Evolutionary conservation across 257 asterid species (phyloP), one percentile per base, ranked within the genome.

Genomic region (Nicotiana attenuata): DNA sequence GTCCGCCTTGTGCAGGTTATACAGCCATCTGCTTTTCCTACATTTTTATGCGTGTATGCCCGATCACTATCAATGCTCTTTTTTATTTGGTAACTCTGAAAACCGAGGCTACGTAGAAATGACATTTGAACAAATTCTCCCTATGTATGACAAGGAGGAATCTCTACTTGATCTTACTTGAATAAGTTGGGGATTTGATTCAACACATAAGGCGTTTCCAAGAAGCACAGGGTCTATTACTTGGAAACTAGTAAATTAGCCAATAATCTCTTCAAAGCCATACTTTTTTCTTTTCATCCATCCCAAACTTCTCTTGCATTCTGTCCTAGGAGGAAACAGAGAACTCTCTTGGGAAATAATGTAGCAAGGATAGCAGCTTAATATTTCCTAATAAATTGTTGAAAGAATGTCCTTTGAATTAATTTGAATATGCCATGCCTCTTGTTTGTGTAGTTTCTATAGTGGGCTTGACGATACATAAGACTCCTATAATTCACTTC

Each of bases 1-100:
- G 88, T 89, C 64, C 92, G 91, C 52, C 91, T 86, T 59, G 91
- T 89, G 52, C 88, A 89, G 91, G 92, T 89, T 73, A 75, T 50
- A 50, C 60, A 22, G 16, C 16, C 56, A 0, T 50, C 10, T 75
- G 63, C 8, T 50, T 75, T 75, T 75, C 41, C 3, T 75, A 7
- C 63, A 50, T 50, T 50, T 50, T 75, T 29, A 10, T 75, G 26
- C 16, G 80, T 50, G 60, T 11, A 11, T 45, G 35, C 35, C 59
- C 45, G 20, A 19, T 69, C 52, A 47, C 11, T 69, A 11, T 69
- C 15, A 47, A 41, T 41, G 35, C 59, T 69, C 19, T 71, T 45
- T 38, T 45, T 29, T 22, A 22, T 16, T 22, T 13, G 35, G 28
- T 71, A 14, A 45, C 78, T 71, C 60, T 71, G 78, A 45, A 71